Percentiles rank a stretch among this genome's conserved stretches.
Conservation (phyloP, 2,329 filamentous ascomycete genomes). For the Aspergillus transmontanensis region DNA sequence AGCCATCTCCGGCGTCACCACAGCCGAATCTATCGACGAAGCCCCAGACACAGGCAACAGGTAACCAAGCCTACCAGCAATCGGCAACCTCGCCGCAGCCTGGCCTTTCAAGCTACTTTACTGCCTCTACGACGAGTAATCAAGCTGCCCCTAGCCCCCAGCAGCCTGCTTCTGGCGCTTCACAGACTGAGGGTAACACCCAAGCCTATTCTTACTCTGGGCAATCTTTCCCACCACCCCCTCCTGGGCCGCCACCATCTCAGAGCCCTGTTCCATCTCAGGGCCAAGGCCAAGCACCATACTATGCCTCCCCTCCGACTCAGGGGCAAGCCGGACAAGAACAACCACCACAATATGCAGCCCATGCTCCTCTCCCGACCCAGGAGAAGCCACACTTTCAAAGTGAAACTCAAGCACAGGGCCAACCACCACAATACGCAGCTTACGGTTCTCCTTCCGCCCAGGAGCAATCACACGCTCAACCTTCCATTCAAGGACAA, state of each 20-base stretch:
- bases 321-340: conserved; percentile 22
- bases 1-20: conserved; percentile 10
- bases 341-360: background rate
- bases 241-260: conserved; percentile 32
- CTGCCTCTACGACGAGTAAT: background rate
- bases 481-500: background rate
- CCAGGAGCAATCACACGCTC: background rate
- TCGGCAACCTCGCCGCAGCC: conserved; percentile 10
- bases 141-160: conserved; percentile 4
- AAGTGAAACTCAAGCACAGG: background rate
- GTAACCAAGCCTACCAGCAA: conserved; percentile 4
- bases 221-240: conserved; percentile 43
- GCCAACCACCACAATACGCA: background rate
- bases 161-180: conserved; percentile 11
- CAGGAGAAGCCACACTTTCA: background rate
- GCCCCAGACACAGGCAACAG: background rate
- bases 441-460: background rate
- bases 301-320: conserved; percentile 38
- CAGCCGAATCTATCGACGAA: background rate
- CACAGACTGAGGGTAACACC: conserved; percentile 13
- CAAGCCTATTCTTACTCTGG: conserved; percentile 34
- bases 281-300: conserved; percentile 31
- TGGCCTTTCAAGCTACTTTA: background rate
- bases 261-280: conserved; percentile 16
- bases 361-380: background rate